phyloP scores from a whole-genome alignment of 169 alveolate species.

The Cryptosporidium ubiquitum region DNA sequence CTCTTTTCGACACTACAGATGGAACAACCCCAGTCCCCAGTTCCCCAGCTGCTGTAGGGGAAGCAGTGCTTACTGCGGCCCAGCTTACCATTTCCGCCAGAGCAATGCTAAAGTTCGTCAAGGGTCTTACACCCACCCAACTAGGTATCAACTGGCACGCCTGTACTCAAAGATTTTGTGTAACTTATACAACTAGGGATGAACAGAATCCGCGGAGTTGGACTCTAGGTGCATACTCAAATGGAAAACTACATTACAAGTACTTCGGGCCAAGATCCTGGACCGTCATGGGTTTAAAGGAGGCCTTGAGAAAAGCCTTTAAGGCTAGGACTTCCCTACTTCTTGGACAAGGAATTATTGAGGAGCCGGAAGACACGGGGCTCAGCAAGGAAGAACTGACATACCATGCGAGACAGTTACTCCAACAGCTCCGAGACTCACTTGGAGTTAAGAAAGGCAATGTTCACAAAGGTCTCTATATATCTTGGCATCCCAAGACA shows the following conservation, averaged over 20 bases:
- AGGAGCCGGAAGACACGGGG: slow-evolving; percentile 73
- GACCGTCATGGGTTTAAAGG: slow-evolving; percentile 69
- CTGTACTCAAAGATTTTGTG: slow-evolving; percentile 69
- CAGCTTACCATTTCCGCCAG: slow-evolving; percentile 70
- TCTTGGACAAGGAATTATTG: slow-evolving; percentile 70
- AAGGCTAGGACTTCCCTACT: slow-evolving; percentile 69
- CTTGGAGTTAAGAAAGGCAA: slow-evolving; percentile 71
- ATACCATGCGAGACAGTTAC: slow-evolving; percentile 64
- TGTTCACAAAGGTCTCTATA: slow-evolving; percentile 71
- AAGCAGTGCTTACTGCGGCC: slow-evolving; percentile 62
- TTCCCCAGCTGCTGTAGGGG: slow-evolving; percentile 68
- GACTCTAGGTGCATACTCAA: slow-evolving; percentile 72
- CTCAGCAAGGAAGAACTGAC: slow-evolving; percentile 68
- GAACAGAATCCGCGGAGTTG: slow-evolving; percentile 71
- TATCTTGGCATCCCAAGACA: slow-evolving; percentile 73
- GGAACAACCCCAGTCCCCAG: slow-evolving; percentile 73
- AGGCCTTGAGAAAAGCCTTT: slow-evolving; percentile 64
- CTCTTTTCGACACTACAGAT: slow-evolving; percentile 68
- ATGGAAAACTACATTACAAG: slow-evolving; percentile 65
- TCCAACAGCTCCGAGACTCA: slow-evolving; percentile 65
- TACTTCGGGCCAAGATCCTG: slow-evolving; percentile 74
- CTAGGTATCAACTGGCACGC: slow-evolving; percentile 73
- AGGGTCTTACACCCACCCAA: slow-evolving; percentile 62
- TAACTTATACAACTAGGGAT: slow-evolving; percentile 69
- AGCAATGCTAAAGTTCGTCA: slow-evolving; percentile 70